Conservation (phyloP, 306 rosid species). For the Cucumis cinereus region DNA sequence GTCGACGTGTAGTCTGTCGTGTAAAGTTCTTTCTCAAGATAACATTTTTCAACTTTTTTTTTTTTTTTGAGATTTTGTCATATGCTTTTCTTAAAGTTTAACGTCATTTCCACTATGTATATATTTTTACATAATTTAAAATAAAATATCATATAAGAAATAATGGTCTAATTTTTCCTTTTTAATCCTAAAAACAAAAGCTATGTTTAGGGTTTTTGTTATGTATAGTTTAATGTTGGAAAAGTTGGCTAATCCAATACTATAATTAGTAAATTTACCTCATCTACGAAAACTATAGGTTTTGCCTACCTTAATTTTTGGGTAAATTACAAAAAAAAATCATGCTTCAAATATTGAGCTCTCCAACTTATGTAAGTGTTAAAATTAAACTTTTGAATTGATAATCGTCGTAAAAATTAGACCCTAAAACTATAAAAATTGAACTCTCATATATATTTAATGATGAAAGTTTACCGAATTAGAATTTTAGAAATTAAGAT, state of each 20-base stretch:
- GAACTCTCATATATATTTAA: too few relatives aligned
- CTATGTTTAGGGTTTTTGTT: neutral
- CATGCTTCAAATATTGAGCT: too few relatives aligned
- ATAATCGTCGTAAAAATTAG: too few relatives aligned
- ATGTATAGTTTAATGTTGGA: neutral
- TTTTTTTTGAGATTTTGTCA: neutral
- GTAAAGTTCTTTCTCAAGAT: neutral
- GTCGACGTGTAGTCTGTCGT: conserved; percentile 7
- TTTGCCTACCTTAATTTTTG: neutral
- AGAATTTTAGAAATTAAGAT: neutral
- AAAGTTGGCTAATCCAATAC: neutral
- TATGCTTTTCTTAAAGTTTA: neutral
- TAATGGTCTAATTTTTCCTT: neutral
- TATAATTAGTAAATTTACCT: neutral
- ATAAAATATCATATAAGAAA: neutral
- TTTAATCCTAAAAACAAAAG: neutral
- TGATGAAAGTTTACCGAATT: too few relatives aligned
- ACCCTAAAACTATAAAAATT: too few relatives aligned
- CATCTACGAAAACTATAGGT: neutral
- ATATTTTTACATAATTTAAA: neutral
- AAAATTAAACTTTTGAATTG: too few relatives aligned
- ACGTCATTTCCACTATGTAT: conserved; percentile 2
- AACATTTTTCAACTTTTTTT: neutral
- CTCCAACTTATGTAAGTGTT: too few relatives aligned
- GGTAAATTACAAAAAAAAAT: too few relatives aligned